Evolutionary conservation across 2,329 filamentous ascomycete species (phyloP), one percentile per base, ranked within the genome.

Genomic region (Arthrocladium fulminans): DNA sequence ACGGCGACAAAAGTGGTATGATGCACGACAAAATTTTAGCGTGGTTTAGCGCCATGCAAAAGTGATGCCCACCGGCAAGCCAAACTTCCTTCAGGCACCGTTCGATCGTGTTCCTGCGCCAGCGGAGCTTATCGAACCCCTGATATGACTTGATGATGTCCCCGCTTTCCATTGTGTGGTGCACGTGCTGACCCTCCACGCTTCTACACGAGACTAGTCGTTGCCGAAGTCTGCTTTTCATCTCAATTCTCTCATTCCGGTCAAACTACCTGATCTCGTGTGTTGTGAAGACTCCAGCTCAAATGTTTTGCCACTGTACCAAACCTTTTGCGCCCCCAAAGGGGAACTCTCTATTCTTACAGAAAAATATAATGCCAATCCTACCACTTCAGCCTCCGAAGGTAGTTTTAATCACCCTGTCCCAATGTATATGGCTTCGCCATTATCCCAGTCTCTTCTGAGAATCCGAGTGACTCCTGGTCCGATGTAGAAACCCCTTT

Each of bases 1-100:
- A 30, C 13, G 41, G 9, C 8, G 23, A 34, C 17, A 34, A 25
- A 44, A 43, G 29, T 44, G 41, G 41, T 34, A 44, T 44, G 41
- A 44, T 44, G 39, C 24, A 42, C 19, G 20, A 22, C 15, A 22
- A 35, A 19, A 25, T 47, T 17, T 27, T 37, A 39, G 44, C 23
- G 17, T 13, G 10, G 2, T 12, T 37, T 35, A 23, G 20, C 17
- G 13, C 19, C 9, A n/a, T 47, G 44, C 32, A 39, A 29, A 23
- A 29, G 34, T 38, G 32, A 47, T 24, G 30, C 32, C 44, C 10
- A 39, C 22, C 30, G 44, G 32, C 12, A 39, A 47, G 32, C 44
- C 25, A 29, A 17, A 29, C 17, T 47, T 19, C 23, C 23, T 47
- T 12, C 32, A 39, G 43, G 43, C 12, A 5, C 29, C 32, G 5